These are phyloP conservation scores for Rhytidhysteron rufulum DNA, from an alignment of 2,329 filamentous ascomycete species.

Conservation along the genomic window DNA sequence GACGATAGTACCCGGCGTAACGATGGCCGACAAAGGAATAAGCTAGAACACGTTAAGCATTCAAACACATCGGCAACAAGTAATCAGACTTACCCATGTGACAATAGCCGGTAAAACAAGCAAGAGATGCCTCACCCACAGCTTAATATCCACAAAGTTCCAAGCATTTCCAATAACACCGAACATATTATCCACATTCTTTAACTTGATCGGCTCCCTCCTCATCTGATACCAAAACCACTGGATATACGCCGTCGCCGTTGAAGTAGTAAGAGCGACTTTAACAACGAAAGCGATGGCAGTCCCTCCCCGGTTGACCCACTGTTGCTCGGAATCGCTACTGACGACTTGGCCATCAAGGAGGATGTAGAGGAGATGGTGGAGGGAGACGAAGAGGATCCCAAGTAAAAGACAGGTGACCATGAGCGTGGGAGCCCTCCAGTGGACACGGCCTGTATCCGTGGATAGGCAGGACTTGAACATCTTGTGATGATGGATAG, in stretches of 20 bases:
- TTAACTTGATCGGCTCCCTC: conserved; percentile 1
- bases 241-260: conserved; percentile 4
- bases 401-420: neutral
- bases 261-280: neutral
- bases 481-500: neutral
- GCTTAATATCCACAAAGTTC: conserved; percentile 1
- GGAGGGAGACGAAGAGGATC: conserved; percentile 1
- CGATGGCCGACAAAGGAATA: conserved; percentile 4
- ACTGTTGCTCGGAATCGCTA: conserved; percentile 2
- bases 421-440: conserved; percentile 8
- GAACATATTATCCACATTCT: conserved; percentile 3
- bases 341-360: conserved; percentile 2
- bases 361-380: conserved; percentile 4
- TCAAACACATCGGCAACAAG: neutral
- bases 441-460: neutral
- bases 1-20: conserved; percentile 6
- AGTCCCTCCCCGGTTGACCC: conserved; percentile 2
- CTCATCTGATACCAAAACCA: conserved; percentile 6
- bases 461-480: neutral
- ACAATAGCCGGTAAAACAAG: conserved; percentile 4
- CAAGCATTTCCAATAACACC: conserved; percentile 3
- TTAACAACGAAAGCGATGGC: conserved; percentile 6
- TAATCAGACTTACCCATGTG: conserved; percentile 2
- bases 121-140: neutral
- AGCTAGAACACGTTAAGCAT: conserved; percentile 1